Percentiles rank a stretch among this genome's conserved stretches.
Conservation (phyloP, 371 early-diverging fungal genomes). For the Circinella minor region DNA sequence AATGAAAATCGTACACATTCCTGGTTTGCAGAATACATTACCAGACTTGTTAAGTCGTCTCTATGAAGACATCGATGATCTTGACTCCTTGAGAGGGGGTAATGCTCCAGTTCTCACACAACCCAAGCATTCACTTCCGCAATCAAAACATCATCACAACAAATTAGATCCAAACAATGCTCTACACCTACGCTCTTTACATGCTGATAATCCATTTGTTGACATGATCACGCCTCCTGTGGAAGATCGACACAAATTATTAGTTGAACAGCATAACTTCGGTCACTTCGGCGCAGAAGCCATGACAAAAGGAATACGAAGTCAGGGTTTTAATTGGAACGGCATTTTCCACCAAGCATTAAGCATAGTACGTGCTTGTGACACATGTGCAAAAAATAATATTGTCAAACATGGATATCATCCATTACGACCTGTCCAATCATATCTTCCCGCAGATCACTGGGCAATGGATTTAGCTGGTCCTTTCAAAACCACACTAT, state of each 20-base stretch:
- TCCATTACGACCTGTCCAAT: not conserved
- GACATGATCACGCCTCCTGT: not conserved
- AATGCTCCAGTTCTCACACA: too few species aligned
- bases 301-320: not conserved
- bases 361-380: not conserved
- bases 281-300: constrained; percentile 13
- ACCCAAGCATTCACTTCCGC: too few species aligned
- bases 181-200: not conserved
- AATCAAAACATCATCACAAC: not conserved
- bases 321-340: not conserved
- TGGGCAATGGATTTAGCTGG: constrained; percentile 6
- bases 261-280: not conserved
- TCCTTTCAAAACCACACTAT: too few species aligned
- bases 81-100: too few species aligned
- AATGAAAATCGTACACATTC: too few species aligned
- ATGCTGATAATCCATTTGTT: not conserved
- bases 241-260: not conserved
- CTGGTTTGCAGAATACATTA: too few species aligned
- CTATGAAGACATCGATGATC: too few species aligned
- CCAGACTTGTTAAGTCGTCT: too few species aligned
- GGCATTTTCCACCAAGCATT: not conserved
- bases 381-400: not conserved
- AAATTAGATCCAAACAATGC: not conserved
- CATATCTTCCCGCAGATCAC: not conserved
- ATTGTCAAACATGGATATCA: constrained; percentile 6